These are phyloP conservation scores for Penicillium vulpinum DNA, from an alignment of 2,329 filamentous ascomycete genomes.

Conservation along the genomic window DNA sequence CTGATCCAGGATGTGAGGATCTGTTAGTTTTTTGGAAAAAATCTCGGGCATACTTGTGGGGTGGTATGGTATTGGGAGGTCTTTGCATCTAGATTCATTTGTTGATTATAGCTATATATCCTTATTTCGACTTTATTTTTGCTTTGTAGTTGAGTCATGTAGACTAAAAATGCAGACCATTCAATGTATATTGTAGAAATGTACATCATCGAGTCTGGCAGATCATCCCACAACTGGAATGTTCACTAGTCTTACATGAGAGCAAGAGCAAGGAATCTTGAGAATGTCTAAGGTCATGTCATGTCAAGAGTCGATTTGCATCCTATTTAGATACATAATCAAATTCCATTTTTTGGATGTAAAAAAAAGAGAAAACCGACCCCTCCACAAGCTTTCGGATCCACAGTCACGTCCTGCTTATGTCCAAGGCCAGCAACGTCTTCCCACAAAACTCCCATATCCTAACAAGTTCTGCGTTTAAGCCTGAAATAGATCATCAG, in stretches of 20 bases:
- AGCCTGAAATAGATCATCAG: constrained; percentile 26
- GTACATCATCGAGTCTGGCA: neutral
- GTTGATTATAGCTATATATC: neutral
- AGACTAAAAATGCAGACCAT: neutral
- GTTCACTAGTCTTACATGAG: neutral
- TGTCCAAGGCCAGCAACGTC: constrained; percentile 33
- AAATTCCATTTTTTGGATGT: constrained; percentile 36
- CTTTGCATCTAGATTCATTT: neutral
- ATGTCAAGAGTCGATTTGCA: constrained; percentile 43
- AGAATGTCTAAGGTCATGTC: constrained; percentile 33
- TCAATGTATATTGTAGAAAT: neutral
- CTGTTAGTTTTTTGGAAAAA: neutral
- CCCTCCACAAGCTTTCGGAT: constrained; percentile 33
- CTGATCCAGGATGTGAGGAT: neutral
- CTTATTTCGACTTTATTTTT: neutral
- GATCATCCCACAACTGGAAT: neutral
- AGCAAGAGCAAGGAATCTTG: constrained; percentile 5
- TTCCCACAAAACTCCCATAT: constrained; percentile 40
- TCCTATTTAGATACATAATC: constrained; percentile 45
- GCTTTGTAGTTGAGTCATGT: neutral
- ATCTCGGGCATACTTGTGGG: neutral
- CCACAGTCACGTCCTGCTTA: constrained; percentile 31
- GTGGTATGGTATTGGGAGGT: neutral
- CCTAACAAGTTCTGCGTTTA: constrained; percentile 33
- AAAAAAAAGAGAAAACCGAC: constrained; percentile 35